These are phyloP conservation scores for Carex scoparia DNA, from an alignment of 176 grass and related monocot genomes.

Conservation along the genomic window DNA sequence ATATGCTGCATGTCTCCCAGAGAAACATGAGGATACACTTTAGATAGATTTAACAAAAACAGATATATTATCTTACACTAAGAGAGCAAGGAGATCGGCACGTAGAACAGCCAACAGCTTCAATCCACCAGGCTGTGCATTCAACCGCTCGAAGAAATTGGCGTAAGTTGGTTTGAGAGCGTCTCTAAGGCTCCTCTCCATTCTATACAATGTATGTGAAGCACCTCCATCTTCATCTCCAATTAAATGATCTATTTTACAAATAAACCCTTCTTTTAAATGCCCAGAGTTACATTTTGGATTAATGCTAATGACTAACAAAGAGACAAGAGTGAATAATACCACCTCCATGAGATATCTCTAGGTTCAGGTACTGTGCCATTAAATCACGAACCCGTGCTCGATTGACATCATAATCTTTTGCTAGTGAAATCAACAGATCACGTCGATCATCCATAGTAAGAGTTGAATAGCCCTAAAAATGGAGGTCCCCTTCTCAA, in stretches of 20 bases:
- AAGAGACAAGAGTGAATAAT: neutral
- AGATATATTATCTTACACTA: slow-evolving; percentile 43
- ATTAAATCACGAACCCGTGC: slow-evolving; percentile 58
- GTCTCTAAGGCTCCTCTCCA: slow-evolving; percentile 71
- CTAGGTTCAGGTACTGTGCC: slow-evolving; percentile 57
- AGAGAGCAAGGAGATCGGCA: slow-evolving; percentile 66
- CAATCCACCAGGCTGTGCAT: slow-evolving; percentile 75
- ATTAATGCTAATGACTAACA: neutral
- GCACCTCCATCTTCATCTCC: slow-evolving; percentile 38
- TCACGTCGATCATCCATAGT: slow-evolving; percentile 41
- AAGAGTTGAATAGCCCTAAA: slow-evolving; percentile 57
- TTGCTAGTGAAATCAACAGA: slow-evolving; percentile 61
- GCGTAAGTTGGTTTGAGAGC: slow-evolving; percentile 65
- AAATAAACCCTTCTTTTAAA: neutral
- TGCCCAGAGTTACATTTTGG: no score
- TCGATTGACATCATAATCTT: slow-evolving; percentile 77
- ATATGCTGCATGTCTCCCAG: neutral
- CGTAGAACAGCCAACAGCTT: slow-evolving; percentile 80
- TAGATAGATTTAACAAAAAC: slow-evolving; percentile 1
- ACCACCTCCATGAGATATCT: slow-evolving; percentile 29
- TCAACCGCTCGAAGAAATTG: slow-evolving; percentile 69
- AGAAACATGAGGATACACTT: neutral
- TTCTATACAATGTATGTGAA: slow-evolving; percentile 60
- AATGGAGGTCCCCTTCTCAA: neutral
- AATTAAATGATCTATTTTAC: slow-evolving; percentile 9